phyloP scores from a whole-genome alignment of 2,329 filamentous ascomycete genomes.

The Geosmithia flava region DNA sequence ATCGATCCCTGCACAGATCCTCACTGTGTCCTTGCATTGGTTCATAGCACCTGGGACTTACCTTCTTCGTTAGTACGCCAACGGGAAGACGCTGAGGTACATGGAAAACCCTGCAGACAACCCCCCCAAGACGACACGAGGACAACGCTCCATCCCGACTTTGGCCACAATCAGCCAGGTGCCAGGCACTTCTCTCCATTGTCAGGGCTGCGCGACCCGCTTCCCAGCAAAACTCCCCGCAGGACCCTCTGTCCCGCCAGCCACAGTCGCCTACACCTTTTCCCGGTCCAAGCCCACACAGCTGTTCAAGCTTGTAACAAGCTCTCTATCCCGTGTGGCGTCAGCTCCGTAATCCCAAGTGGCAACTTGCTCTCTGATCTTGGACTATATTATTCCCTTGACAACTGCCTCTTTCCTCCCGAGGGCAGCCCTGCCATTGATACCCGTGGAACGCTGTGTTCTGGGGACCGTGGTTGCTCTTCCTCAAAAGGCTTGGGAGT shows the following conservation, averaged over 20 bases:
- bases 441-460: not conserved
- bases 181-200: not conserved
- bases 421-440: not conserved
- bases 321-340: not conserved
- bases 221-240: not conserved
- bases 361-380: not conserved
- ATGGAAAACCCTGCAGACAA: not conserved
- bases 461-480: not conserved
- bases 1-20: not conserved
- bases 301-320: not conserved
- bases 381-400: not conserved
- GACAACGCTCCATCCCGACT: not conserved
- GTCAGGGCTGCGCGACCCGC: conserved; percentile 2
- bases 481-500: not conserved
- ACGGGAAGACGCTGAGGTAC: not conserved
- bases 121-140: not conserved
- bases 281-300: not conserved
- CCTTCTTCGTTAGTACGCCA: not conserved
- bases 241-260: not conserved
- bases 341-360: not conserved
- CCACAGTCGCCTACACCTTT: not conserved
- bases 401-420: not conserved
- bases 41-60: not conserved
- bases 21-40: not conserved
- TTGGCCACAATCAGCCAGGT: not conserved